Evolutionary conservation across 177 flowering plant species (phyloP).

Genomic region (Tripterygium wilfordii): DNA sequence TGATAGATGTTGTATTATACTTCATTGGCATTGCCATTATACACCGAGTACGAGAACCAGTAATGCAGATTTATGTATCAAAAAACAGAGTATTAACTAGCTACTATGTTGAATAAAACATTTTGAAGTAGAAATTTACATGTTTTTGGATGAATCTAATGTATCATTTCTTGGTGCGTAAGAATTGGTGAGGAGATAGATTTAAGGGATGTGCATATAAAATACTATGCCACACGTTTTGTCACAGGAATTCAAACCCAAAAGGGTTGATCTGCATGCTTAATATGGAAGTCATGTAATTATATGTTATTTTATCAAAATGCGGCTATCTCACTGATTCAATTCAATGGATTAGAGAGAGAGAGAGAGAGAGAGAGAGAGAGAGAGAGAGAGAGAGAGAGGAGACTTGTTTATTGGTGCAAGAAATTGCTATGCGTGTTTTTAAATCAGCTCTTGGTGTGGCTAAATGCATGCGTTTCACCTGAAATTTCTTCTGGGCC

Average conservation of each 20-base stretch:
- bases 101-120: too few species aligned
- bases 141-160: too few species aligned
- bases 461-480: too few species aligned
- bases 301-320: neutral
- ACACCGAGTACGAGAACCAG: too few species aligned
- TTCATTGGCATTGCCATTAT: too few species aligned
- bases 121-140: too few species aligned
- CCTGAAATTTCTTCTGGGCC: too few species aligned
- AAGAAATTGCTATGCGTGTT: slow-evolving; percentile 1
- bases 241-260: neutral
- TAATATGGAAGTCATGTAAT: neutral
- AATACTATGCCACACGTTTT: slow-evolving; percentile 3
- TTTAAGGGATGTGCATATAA: neutral
- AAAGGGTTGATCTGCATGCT: neutral
- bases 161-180: neutral
- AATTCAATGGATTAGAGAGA: slow-evolving; percentile 8
- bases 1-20: too few species aligned
- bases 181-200: neutral
- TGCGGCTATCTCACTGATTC: neutral
- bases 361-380: neutral
- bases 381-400: neutral
- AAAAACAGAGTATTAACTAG: too few species aligned
- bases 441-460: too few species aligned
- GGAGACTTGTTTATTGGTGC: slow-evolving; percentile 1
- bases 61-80: too few species aligned